Percentiles rank a stretch among this genome's conserved stretches.
phyloP scores from a whole-genome alignment of 2,329 filamentous ascomycete species.

The Hypoxylon sp. region DNA sequence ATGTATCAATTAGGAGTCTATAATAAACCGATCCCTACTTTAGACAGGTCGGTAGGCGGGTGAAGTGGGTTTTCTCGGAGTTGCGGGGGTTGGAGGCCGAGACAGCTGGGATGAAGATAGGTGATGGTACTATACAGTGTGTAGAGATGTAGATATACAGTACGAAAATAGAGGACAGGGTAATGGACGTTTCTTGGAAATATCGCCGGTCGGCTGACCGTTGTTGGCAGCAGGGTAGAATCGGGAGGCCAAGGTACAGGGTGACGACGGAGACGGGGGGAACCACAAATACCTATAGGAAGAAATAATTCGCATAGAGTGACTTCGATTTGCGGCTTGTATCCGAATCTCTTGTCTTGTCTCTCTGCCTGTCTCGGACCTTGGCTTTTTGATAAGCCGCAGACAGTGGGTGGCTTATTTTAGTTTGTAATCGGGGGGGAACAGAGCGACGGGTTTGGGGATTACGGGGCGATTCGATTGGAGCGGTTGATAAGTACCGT shows the following conservation, averaged over 20 bases:
- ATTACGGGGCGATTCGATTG: conserved; percentile 28
- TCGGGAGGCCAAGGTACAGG: conserved; percentile 18
- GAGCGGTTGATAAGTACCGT: conserved; percentile 39
- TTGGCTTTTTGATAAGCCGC: conserved; percentile 37
- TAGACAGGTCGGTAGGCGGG: conserved; percentile 31
- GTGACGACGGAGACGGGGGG: conserved; percentile 18
- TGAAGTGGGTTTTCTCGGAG: conserved; percentile 39
- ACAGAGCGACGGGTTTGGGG: conserved; percentile 25
- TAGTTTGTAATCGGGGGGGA: conserved; percentile 36
- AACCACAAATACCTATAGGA: conserved; percentile 20
- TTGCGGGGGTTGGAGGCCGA: conserved; percentile 41
- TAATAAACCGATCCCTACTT: conserved; percentile 35
- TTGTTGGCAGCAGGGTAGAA: conserved; percentile 18
- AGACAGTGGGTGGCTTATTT: conserved; percentile 33
- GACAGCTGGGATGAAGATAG: conserved; percentile 28
- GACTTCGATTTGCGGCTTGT: conserved; percentile 24
- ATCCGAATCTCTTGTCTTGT: conserved; percentile 4
- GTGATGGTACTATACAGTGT: conserved; percentile 30
- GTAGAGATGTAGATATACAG: conserved; percentile 17
- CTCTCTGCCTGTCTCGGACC: conserved; percentile 24
- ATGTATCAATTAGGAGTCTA: conserved; percentile 38
- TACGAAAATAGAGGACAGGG: conserved; percentile 8
- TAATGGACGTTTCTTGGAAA: conserved; percentile 6
- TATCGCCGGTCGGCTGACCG: conserved; percentile 10
- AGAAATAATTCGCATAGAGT: conserved; percentile 20